phyloP scores from a whole-genome alignment of 108 stramenopile genomes.

The Craspedostauros australis region DNA sequence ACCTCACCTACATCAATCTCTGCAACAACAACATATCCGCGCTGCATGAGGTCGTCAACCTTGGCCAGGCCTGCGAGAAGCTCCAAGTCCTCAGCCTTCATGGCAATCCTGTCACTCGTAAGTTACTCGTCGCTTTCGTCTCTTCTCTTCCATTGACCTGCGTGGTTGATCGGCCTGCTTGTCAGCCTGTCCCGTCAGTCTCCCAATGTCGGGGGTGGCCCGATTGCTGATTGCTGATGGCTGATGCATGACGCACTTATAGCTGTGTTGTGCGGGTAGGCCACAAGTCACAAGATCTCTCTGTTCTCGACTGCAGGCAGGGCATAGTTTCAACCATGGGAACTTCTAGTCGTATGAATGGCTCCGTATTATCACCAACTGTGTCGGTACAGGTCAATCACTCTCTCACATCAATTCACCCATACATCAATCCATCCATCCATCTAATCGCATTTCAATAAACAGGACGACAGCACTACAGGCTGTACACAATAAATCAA shows the following conservation, averaged over 20 bases:
- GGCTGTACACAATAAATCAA: constrained; percentile 47
- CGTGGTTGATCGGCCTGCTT: no score
- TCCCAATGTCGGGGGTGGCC: no score
- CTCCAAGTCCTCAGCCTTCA: constrained; percentile 59
- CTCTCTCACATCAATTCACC: constrained; percentile 12
- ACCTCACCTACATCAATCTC: constrained; percentile 48
- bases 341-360: no score
- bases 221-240: no score
- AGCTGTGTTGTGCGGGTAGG: no score
- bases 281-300: no score
- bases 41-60: constrained; percentile 52
- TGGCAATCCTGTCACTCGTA: constrained; percentile 79
- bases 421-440: constrained; percentile 3
- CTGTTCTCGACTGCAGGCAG: no score
- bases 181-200: no score
- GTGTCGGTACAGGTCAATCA: no score
- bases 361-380: no score
- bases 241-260: no score
- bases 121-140: constrained; percentile 20
- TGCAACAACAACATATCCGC: constrained; percentile 57
- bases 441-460: neutral
- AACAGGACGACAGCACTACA: constrained; percentile 83
- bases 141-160: constrained; percentile 1
- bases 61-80: constrained; percentile 63
- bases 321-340: no score